Evolutionary conservation across 2,329 filamentous ascomycete species (phyloP).

Genomic region (Calonectria fujianensis): DNA sequence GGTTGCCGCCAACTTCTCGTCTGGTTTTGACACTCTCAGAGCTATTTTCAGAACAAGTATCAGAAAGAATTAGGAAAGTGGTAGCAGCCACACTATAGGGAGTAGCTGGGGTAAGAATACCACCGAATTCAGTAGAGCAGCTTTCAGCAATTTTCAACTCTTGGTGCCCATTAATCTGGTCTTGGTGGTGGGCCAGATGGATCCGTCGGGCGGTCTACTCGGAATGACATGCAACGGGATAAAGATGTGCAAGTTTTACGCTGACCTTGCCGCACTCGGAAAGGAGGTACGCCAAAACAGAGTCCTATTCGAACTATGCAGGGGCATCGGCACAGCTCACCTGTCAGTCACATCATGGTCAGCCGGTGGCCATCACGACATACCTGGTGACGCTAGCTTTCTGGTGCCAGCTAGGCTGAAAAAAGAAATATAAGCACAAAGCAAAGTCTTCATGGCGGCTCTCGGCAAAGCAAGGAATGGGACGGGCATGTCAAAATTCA

Average conservation of each 20-base stretch:
- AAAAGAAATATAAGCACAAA: conserved; percentile 40
- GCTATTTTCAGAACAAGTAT: background rate
- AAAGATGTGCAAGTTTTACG: conserved; percentile 54
- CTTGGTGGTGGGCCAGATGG: conserved; percentile 21
- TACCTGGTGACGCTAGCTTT: conserved; percentile 42
- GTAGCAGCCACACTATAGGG: conserved; percentile 44
- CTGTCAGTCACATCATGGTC: conserved; percentile 44
- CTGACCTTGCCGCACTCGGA: conserved; percentile 54
- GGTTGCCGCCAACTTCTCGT: background rate
- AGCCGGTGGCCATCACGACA: background rate
- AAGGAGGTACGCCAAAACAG: conserved; percentile 55
- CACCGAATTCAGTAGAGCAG: conserved; percentile 58
- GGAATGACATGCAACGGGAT: conserved; percentile 56
- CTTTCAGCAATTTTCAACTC: conserved; percentile 53
- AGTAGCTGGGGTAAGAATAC: conserved; percentile 57
- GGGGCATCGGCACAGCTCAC: too few relatives aligned
- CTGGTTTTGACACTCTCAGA: background rate
- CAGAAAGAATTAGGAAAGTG: conserved; percentile 7
- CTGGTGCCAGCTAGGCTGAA: conserved; percentile 36
- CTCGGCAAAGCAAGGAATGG: conserved; percentile 30
- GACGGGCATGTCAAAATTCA: conserved; percentile 44
- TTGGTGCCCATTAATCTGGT: conserved; percentile 38
- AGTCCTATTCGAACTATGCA: conserved; percentile 55
- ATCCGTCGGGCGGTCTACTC: conserved; percentile 39
- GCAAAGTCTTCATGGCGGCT: conserved; percentile 51